These are phyloP conservation scores for Puccinia brachypodii DNA, from an alignment of 1,284 basidiomycete genomes.

Conservation along the genomic window DNA sequence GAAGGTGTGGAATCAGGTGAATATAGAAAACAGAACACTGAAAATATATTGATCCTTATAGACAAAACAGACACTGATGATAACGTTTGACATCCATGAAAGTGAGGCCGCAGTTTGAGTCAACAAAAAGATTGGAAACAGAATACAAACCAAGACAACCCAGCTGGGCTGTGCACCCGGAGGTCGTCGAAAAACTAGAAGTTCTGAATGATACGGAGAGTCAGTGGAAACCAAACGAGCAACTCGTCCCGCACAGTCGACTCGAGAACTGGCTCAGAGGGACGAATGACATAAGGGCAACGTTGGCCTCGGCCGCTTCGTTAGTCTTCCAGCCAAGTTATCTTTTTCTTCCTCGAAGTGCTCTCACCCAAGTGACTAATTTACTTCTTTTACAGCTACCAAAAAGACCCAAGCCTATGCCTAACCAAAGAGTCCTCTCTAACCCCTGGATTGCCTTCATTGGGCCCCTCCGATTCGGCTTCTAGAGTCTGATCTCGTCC, in stretches of 20 bases:
- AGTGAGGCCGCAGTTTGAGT: neutral
- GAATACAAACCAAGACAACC: neutral
- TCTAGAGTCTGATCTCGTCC: neutral
- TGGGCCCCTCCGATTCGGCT: conserved; percentile 10
- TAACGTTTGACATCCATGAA: neutral
- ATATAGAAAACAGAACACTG: neutral
- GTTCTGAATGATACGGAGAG: neutral
- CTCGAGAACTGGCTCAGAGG: conserved; percentile 6
- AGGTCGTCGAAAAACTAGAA: neutral
- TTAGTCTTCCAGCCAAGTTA: neutral
- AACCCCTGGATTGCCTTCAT: neutral
- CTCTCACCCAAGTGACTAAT: neutral
- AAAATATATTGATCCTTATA: neutral
- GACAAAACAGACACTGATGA: neutral
- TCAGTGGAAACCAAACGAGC: neutral
- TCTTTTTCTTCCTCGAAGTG: neutral
- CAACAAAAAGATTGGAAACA: neutral
- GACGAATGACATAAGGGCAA: neutral
- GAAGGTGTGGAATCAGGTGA: neutral
- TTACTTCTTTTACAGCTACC: neutral
- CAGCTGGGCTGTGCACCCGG: neutral
- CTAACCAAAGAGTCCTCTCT: neutral
- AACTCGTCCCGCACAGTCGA: neutral
- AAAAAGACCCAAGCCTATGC: neutral
- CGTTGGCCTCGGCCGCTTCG: neutral